These are phyloP conservation scores for Macroventuria anomochaeta DNA, from an alignment of 2,329 filamentous ascomycete genomes.

Conservation along the genomic window DNA sequence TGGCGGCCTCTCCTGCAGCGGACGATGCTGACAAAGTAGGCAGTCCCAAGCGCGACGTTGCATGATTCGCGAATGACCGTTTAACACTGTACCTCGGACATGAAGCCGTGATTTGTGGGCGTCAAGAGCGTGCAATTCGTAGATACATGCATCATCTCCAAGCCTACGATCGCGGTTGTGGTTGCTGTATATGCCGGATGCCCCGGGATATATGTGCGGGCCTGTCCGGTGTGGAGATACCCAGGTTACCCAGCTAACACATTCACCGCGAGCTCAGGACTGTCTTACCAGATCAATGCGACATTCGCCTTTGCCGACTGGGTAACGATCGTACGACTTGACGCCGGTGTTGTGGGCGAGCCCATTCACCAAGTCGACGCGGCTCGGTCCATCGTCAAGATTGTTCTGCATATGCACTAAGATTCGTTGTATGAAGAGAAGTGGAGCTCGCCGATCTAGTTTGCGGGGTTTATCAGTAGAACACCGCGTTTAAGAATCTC, in stretches of 20 bases:
- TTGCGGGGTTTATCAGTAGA: no score
- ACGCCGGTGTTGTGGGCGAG: no score
- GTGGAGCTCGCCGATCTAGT: no score
- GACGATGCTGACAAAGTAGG: background rate
- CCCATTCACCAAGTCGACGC: no score
- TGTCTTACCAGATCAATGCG: background rate
- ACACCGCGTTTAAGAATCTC: no score
- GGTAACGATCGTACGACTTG: no score
- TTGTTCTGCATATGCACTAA: no score
- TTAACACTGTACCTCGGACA: background rate
- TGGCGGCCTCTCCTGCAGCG: background rate
- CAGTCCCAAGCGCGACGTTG: background rate
- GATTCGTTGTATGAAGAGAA: no score
- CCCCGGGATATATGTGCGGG: background rate
- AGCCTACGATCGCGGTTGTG: background rate
- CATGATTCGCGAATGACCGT: background rate
- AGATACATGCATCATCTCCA: background rate
- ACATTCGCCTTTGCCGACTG: no score
- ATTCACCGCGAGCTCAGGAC: background rate
- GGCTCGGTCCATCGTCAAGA: no score
- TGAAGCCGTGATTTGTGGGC: background rate
- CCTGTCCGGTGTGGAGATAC: background rate
- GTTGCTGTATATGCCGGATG: background rate
- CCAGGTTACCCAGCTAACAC: background rate
- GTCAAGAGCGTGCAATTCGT: background rate